These are phyloP conservation scores for Pseudocercospora pini-densiflorae DNA, from an alignment of 2,329 filamentous ascomycete genomes.

Conservation along the genomic window DNA sequence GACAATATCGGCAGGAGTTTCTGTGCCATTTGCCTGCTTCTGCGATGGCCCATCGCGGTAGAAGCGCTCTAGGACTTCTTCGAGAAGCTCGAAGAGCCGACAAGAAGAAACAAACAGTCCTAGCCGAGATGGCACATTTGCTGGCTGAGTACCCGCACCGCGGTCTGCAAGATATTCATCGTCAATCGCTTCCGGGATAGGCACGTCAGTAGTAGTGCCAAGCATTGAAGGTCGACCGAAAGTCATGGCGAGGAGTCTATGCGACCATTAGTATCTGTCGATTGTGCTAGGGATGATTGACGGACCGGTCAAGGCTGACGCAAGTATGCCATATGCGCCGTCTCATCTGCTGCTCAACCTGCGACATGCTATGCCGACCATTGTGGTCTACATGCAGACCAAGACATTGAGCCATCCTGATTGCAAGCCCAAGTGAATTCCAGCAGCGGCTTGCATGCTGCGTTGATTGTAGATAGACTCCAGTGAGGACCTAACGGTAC, in stretches of 20 bases:
- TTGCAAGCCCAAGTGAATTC: conserved; percentile 43
- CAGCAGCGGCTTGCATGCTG: conserved; percentile 35
- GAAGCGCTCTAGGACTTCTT: conserved; percentile 33
- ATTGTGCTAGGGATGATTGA: conserved; percentile 20
- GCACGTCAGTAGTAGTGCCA: conserved; percentile 31
- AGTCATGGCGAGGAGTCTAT: conserved; percentile 55
- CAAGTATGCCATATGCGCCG: conserved; percentile 61
- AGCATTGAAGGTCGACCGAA: conserved; percentile 39
- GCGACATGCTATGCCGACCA: conserved; percentile 55
- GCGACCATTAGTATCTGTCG: not conserved
- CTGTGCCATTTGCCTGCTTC: conserved; percentile 14
- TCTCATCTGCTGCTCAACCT: conserved; percentile 71
- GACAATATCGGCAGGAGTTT: conserved; percentile 25
- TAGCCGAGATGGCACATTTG: conserved; percentile 36
- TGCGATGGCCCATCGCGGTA: conserved; percentile 26
- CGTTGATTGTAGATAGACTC: conserved; percentile 34
- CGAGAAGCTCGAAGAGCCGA: conserved; percentile 31
- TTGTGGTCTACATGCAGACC: conserved; percentile 67
- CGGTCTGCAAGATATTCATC: conserved; percentile 60
- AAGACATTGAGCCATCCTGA: conserved; percentile 70
- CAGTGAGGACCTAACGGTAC: conserved; percentile 19
- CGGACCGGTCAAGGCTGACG: conserved; percentile 53
- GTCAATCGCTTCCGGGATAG: conserved; percentile 44
- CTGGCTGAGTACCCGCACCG: conserved; percentile 44
- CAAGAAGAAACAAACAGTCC: conserved; percentile 36